Percentiles rank a stretch among this genome's conserved stretches.
phyloP scores from a whole-genome alignment of 371 early-diverging fungal genomes.

The Zopfochytrium polystomum region DNA sequence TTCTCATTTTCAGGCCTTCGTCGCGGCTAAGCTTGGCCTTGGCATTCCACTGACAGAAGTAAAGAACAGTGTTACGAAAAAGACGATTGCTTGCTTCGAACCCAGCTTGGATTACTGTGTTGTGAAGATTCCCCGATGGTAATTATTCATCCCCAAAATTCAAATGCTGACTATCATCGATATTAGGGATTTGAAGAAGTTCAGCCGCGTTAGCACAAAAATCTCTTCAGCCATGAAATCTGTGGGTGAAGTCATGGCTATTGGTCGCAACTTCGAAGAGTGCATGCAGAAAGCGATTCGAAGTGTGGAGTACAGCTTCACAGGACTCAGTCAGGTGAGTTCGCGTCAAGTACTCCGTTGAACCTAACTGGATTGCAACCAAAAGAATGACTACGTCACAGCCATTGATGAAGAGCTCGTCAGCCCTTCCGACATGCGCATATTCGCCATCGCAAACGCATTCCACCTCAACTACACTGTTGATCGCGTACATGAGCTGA shows the following conservation, averaged over 20 bases:
- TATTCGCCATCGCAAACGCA: constrained; percentile 92
- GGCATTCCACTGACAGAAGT: constrained; percentile 87
- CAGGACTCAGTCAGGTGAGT: constrained; percentile 62
- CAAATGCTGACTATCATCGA: too few relatives aligned
- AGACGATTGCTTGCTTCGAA: constrained; percentile 93
- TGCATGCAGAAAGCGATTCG: constrained; percentile 93
- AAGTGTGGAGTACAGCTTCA: constrained; percentile 81
- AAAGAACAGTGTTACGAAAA: constrained; percentile 86
- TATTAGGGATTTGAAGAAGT: constrained; percentile 93
- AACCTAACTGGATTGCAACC: constrained; percentile 1
- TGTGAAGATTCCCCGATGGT: constrained; percentile 95
- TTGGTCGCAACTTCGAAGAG: constrained; percentile 94
- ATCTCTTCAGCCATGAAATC: constrained; percentile 90
- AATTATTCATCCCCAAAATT: too few relatives aligned
- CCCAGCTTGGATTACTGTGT: constrained; percentile 91
- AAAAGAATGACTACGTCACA: constrained; percentile 58
- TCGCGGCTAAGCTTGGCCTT: constrained; percentile 94
- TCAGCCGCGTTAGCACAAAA: constrained; percentile 81
- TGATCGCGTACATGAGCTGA: constrained; percentile 80
- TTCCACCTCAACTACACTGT: constrained; percentile 77
- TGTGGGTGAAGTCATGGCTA: constrained; percentile 96
- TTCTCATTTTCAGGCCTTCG: constrained; percentile 66
- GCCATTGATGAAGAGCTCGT: constrained; percentile 74
- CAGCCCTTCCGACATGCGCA: constrained; percentile 83
- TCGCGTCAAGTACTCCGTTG: not conserved